Conservation (phyloP, 2,329 filamentous ascomycete genomes). For the Talaromyces islandicus region DNA sequence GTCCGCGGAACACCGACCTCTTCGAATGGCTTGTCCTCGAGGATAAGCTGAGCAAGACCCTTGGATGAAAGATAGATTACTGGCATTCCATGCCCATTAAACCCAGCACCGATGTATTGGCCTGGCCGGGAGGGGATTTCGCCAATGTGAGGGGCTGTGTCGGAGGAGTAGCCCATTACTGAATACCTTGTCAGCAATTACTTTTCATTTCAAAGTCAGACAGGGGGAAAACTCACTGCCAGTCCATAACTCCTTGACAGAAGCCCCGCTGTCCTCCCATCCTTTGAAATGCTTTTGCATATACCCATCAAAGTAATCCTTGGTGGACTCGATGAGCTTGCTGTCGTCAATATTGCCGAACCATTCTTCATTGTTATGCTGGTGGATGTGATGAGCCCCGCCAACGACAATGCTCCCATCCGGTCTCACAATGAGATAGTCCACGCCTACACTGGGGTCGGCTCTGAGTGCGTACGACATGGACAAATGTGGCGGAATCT, state of each 20-base stretch:
- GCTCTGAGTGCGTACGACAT: slow-evolving; percentile 54
- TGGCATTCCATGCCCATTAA: slow-evolving; percentile 66
- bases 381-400: slow-evolving; percentile 48
- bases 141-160: slow-evolving; percentile 51
- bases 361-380: slow-evolving; percentile 34
- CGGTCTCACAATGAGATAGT: slow-evolving; percentile 58
- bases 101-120: slow-evolving; percentile 55
- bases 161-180: slow-evolving; percentile 50
- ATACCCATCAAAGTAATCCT: slow-evolving; percentile 34
- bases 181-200: slow-evolving; percentile 4
- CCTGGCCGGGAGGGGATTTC: slow-evolving; percentile 38
- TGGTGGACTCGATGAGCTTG: slow-evolving; percentile 42
- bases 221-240: slow-evolving; percentile 21
- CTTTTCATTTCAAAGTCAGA: background rate
- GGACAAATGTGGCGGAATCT: slow-evolving; percentile 22
- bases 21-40: slow-evolving; percentile 21
- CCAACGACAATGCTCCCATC: slow-evolving; percentile 56
- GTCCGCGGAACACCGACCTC: slow-evolving; percentile 25
- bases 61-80: slow-evolving; percentile 56
- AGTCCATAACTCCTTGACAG: slow-evolving; percentile 31
- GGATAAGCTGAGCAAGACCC: slow-evolving; percentile 54
- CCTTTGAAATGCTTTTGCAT: slow-evolving; percentile 33
- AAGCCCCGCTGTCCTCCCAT: slow-evolving; percentile 31
- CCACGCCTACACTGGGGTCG: slow-evolving; percentile 47
- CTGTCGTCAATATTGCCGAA: slow-evolving; percentile 42